Conservation (phyloP, 2,329 filamentous ascomycete genomes). For the Cladophialophora yegresii region DNA sequence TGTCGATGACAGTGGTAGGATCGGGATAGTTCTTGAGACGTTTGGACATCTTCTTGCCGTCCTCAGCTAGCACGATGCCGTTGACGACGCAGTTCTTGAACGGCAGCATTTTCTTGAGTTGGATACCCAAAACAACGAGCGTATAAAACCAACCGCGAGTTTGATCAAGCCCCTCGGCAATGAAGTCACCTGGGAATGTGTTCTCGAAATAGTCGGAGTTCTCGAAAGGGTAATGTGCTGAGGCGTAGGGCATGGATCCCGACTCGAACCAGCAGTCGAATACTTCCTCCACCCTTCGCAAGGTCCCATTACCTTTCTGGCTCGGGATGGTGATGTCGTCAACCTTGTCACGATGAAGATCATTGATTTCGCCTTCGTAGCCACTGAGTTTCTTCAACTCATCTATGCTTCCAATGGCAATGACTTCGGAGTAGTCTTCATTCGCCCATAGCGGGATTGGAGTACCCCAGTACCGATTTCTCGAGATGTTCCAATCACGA, state of each 20-base stretch:
- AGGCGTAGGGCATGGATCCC: constrained; percentile 85
- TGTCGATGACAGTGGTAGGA: constrained; percentile 72
- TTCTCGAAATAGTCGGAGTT: constrained; percentile 74
- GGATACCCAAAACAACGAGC: constrained; percentile 76
- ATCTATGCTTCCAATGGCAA: constrained; percentile 77
- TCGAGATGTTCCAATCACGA: constrained; percentile 85
- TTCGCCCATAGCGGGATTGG: constrained; percentile 84
- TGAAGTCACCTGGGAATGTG: constrained; percentile 82
- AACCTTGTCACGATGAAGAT: constrained; percentile 83
- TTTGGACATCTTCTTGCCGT: constrained; percentile 96
- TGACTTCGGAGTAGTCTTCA: constrained; percentile 75
- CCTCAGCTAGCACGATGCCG: constrained; percentile 82
- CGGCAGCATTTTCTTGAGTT: constrained; percentile 75
- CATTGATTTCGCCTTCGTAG: constrained; percentile 72
- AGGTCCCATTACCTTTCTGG: constrained; percentile 73
- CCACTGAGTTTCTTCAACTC: constrained; percentile 80
- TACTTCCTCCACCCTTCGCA: constrained; percentile 76
- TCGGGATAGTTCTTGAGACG: constrained; percentile 89
- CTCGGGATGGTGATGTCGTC: constrained; percentile 88
- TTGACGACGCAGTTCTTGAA: constrained; percentile 91
- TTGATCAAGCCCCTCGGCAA: constrained; percentile 84
- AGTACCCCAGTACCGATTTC: constrained; percentile 89
- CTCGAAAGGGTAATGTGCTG: constrained; percentile 82
- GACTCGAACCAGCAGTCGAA: constrained; percentile 95
- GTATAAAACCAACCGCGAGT: constrained; percentile 94